phyloP scores from a whole-genome alignment of 768 basidiomycete genomes.

The Suillus americanus region DNA sequence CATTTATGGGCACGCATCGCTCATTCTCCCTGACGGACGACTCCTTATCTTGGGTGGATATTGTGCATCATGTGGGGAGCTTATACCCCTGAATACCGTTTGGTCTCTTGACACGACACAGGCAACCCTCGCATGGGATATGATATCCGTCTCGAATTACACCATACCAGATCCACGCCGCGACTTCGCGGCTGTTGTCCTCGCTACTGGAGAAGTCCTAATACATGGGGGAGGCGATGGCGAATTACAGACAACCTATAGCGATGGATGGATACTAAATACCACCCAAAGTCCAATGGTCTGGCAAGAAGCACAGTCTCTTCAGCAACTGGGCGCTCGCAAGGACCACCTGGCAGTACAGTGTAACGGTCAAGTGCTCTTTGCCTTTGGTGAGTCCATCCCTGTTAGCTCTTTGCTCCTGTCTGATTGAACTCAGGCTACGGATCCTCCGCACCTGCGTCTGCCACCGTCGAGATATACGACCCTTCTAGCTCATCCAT shows the following conservation, averaged over 20 bases:
- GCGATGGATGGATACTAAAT: slow-evolving; percentile 73
- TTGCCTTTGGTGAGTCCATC: slow-evolving; percentile 68
- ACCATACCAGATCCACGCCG: slow-evolving; percentile 58
- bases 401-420: background rate
- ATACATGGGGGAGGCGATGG: slow-evolving; percentile 80
- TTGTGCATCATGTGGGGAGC: slow-evolving; percentile 41
- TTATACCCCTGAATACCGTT: slow-evolving; percentile 58
- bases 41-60: slow-evolving; percentile 79
- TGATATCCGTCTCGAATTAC: slow-evolving; percentile 36
- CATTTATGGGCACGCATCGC: slow-evolving; percentile 69
- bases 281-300: slow-evolving; percentile 52
- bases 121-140: slow-evolving; percentile 49
- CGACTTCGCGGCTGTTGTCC: slow-evolving; percentile 55
- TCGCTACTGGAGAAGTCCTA: slow-evolving; percentile 55
- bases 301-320: slow-evolving; percentile 53
- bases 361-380: slow-evolving; percentile 61
- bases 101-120: slow-evolving; percentile 64
- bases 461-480: slow-evolving; percentile 56
- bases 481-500: slow-evolving; percentile 36
- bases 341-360: slow-evolving; percentile 75
- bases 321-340: slow-evolving; percentile 60
- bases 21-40: slow-evolving; percentile 67
- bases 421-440: slow-evolving; percentile 25
- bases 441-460: slow-evolving; percentile 38
- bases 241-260: slow-evolving; percentile 47